Evolutionary conservation across 1,284 basidiomycete species (phyloP).

Genomic region (Coniferiporia weirii): DNA sequence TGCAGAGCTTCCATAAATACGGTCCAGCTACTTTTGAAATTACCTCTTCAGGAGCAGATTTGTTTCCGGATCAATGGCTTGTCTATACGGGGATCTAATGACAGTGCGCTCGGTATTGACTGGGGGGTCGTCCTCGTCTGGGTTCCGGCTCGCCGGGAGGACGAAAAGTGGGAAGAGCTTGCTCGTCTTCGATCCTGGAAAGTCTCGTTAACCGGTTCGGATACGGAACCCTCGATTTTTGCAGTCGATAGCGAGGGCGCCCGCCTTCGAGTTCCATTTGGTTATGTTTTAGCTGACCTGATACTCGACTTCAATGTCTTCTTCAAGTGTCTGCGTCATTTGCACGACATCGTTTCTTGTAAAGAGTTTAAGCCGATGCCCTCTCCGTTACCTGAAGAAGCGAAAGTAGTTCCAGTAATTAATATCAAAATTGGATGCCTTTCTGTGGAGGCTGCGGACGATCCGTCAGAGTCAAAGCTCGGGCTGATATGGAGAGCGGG

Average conservation of each 20-base stretch:
- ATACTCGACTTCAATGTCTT: slow-evolving; percentile 63
- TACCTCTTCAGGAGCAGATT: slow-evolving; percentile 26
- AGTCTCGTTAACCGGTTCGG: slow-evolving; percentile 34
- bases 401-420: slow-evolving; percentile 69
- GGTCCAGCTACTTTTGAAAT: slow-evolving; percentile 17
- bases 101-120: slow-evolving; percentile 18
- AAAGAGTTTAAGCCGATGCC: slow-evolving; percentile 46
- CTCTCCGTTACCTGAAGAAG: slow-evolving; percentile 59
- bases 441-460: slow-evolving; percentile 82
- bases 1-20: slow-evolving; percentile 13
- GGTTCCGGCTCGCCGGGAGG: slow-evolving; percentile 37
- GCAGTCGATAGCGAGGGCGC: slow-evolving; percentile 59
- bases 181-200: slow-evolving; percentile 58
- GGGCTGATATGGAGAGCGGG: slow-evolving; percentile 80
- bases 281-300: slow-evolving; percentile 71
- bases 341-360: slow-evolving; percentile 43
- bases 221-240: slow-evolving; percentile 33
- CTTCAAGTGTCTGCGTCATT: slow-evolving; percentile 64
- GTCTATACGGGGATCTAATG: slow-evolving; percentile 21
- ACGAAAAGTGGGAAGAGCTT: slow-evolving; percentile 75
- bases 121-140: slow-evolving; percentile 39
- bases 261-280: slow-evolving; percentile 75
- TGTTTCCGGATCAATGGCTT: slow-evolving; percentile 45
- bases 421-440: slow-evolving; percentile 56
- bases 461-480: slow-evolving; percentile 79